Conservation (phyloP, 495 filamentous ascomycete species). For the Hypoxylon rickii region DNA sequence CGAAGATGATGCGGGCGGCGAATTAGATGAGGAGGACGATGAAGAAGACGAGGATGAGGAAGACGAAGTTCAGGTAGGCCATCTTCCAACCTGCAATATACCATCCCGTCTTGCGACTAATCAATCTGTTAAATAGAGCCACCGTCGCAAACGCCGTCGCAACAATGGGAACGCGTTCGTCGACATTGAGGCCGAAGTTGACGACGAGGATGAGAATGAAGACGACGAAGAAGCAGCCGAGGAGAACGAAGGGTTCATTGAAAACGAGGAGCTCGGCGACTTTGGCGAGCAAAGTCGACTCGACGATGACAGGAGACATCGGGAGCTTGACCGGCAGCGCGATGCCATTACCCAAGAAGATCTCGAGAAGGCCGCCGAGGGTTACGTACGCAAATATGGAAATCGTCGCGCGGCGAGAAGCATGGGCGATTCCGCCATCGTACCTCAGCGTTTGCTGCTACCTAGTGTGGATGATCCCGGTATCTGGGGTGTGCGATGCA, state of each 20-base stretch:
- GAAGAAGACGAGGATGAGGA: constrained; percentile 59
- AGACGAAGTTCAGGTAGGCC: constrained; percentile 61
- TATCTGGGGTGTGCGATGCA: constrained; percentile 93
- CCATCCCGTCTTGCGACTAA: constrained; percentile 9
- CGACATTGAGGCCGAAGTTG: constrained; percentile 95
- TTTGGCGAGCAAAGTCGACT: constrained; percentile 80
- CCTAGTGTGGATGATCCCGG: constrained; percentile 94
- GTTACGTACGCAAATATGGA: constrained; percentile 82
- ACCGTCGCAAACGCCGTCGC: constrained; percentile 76
- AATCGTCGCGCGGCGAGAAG: constrained; percentile 52
- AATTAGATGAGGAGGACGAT: constrained; percentile 48
- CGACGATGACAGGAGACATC: constrained; percentile 86
- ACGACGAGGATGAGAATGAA: constrained; percentile 90
- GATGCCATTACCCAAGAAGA: constrained; percentile 84
- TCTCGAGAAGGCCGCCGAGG: constrained; percentile 88
- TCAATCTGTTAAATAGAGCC: constrained; percentile 56
- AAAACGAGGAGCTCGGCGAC: constrained; percentile 88
- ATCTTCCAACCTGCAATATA: constrained; percentile 2
- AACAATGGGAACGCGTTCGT: constrained; percentile 79
- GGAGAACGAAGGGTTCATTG: constrained; percentile 80
- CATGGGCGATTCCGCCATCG: constrained; percentile 64
- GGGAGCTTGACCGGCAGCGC: constrained; percentile 90
- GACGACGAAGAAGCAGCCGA: constrained; percentile 88
- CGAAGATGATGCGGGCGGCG: constrained; percentile 54
- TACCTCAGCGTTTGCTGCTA: constrained; percentile 86